These are phyloP conservation scores for Gymnopilus junonius DNA, from an alignment of 768 basidiomycete species.

Conservation along the genomic window DNA sequence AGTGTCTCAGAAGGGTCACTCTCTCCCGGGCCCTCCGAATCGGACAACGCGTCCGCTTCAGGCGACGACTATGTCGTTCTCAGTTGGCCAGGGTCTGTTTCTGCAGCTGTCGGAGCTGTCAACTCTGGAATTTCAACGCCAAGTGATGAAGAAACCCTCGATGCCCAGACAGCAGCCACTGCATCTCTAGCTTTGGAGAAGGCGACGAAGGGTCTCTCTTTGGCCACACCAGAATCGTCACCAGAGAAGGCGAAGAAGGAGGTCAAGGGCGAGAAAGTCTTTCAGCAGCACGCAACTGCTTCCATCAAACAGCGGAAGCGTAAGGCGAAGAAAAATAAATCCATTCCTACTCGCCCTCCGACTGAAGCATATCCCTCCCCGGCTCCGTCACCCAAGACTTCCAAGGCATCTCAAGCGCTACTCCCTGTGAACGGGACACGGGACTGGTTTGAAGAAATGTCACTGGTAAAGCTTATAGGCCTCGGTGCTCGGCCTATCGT, in stretches of 20 bases:
- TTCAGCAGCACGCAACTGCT: not conserved
- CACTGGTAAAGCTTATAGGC: conserved; percentile 17
- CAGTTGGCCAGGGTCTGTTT: conserved; percentile 34
- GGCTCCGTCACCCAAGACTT: conserved; percentile 8
- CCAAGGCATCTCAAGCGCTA: conserved; percentile 12
- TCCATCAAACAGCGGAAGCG: conserved; percentile 8
- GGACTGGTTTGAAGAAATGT: conserved; percentile 13
- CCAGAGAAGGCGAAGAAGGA: conserved; percentile 9
- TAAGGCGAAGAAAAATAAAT: conserved; percentile 21
- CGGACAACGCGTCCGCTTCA: conserved; percentile 35
- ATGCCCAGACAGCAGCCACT: conserved; percentile 14
- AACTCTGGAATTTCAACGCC: conserved; percentile 15
- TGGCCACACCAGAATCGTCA: not conserved
- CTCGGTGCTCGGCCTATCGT: conserved; percentile 41
- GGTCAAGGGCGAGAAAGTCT: not conserved
- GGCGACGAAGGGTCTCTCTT: conserved; percentile 15
- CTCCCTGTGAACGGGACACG: not conserved
- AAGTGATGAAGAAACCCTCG: not conserved
- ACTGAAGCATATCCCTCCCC: conserved; percentile 11
- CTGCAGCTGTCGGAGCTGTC: not conserved
- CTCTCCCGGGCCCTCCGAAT: conserved; percentile 28
- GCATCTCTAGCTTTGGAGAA: conserved; percentile 10
- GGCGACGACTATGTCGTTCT: conserved; percentile 60
- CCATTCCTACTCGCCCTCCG: conserved; percentile 1
- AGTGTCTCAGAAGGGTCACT: conserved; percentile 40